Conservation (phyloP, 116 monocot genomes). For the Posidonia oceanica region DNA sequence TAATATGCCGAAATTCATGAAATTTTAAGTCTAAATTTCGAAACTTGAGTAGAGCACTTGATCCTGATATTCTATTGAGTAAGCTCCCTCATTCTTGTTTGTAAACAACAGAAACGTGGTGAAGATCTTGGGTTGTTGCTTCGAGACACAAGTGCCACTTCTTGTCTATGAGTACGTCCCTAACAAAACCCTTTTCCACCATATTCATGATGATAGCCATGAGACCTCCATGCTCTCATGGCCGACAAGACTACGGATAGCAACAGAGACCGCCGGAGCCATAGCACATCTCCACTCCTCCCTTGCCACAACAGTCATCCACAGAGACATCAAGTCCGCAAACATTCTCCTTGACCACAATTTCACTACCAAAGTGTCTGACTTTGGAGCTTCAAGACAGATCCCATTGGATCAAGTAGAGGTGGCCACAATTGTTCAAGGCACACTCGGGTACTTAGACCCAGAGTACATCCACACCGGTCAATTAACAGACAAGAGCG, state of each 20-base stretch:
- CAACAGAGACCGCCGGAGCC: conserved; percentile 16
- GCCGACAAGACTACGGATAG: conserved; percentile 7
- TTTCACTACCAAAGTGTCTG: conserved; percentile 15
- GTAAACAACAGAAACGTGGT: no score
- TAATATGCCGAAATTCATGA: no score
- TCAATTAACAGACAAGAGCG: no score
- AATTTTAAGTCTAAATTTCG: no score
- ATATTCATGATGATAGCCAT: conserved; percentile 8
- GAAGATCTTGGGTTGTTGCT: conserved; percentile 25
- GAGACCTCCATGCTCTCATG: conserved; percentile 7
- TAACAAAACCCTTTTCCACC: conserved; percentile 17
- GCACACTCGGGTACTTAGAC: conserved; percentile 18
- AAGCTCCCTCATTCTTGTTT: no score
- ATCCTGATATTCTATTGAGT: no score
- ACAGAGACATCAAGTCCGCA: conserved; percentile 23
- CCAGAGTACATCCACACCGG: conserved; percentile 19
- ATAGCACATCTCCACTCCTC: conserved; percentile 21
- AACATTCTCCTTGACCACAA: conserved; percentile 21
- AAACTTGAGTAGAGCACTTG: no score
- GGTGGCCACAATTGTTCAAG: conserved; percentile 6
- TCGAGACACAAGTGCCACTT: conserved; percentile 29
- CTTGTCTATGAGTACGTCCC: conserved; percentile 41
- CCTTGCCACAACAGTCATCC: conserved; percentile 8
- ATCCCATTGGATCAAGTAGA: not conserved
- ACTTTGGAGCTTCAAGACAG: conserved; percentile 12